Conservation (phyloP, 2,329 filamentous ascomycete species). For the Bipolaris bicolor region DNA sequence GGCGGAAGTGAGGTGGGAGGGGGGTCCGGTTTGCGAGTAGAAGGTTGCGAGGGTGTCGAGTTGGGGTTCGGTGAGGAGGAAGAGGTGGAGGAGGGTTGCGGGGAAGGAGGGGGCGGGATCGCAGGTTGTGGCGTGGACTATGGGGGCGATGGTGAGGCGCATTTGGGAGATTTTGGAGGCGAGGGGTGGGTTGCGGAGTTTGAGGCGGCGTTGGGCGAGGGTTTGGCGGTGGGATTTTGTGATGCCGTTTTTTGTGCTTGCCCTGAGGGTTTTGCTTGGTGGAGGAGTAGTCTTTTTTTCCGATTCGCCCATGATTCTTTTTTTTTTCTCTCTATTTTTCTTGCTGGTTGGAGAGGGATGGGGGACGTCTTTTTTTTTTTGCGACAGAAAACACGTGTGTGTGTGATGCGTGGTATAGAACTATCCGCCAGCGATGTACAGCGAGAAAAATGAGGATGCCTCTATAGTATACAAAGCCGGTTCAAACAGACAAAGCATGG, state of each 20-base stretch:
- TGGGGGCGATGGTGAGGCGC: slow-evolving; percentile 68
- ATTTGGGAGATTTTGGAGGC: slow-evolving; percentile 69
- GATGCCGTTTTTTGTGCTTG: slow-evolving; percentile 19
- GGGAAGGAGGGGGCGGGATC: slow-evolving; percentile 70
- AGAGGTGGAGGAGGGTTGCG: slow-evolving; percentile 70
- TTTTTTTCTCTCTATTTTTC: not conserved
- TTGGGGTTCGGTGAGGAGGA: slow-evolving; percentile 73
- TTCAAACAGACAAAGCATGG: slow-evolving; percentile 37
- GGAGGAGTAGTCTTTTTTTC: not conserved
- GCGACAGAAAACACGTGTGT: slow-evolving; percentile 11
- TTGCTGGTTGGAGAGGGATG: not conserved
- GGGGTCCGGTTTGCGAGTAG: slow-evolving; percentile 73
- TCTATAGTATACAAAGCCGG: slow-evolving; percentile 32
- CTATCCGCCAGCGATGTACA: slow-evolving; percentile 15
- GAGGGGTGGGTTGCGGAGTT: slow-evolving; percentile 55
- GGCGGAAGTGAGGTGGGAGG: slow-evolving; percentile 55
- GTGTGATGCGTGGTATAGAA: slow-evolving; percentile 19
- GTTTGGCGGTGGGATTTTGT: slow-evolving; percentile 18
- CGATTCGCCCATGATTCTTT: not conserved
- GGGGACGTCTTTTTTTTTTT: not conserved
- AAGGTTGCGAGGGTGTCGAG: slow-evolving; percentile 73
- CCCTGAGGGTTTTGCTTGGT: not conserved
- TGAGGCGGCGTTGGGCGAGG: slow-evolving; percentile 20
- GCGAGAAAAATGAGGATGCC: slow-evolving; percentile 16
- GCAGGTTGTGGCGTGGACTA: slow-evolving; percentile 67